These are phyloP conservation scores for Hygrocybe punicea DNA, from an alignment of 768 basidiomycete species.

Conservation along the genomic window DNA sequence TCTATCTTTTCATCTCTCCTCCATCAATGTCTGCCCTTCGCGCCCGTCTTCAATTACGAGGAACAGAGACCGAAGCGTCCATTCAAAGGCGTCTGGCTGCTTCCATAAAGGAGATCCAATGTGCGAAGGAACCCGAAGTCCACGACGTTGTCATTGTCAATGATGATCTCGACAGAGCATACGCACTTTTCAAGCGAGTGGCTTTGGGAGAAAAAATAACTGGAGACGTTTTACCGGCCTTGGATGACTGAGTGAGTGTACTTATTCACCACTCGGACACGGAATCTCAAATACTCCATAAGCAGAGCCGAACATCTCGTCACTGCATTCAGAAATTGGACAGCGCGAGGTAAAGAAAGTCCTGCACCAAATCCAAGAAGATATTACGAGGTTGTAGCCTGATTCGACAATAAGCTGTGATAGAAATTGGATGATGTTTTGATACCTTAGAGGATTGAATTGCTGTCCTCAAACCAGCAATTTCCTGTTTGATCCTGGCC, in stretches of 20 bases:
- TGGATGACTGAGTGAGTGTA: slow-evolving; percentile 45
- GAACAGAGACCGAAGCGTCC: slow-evolving; percentile 76
- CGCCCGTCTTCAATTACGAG: slow-evolving; percentile 68
- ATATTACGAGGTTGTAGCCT: slow-evolving; percentile 86
- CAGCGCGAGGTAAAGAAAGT: background rate
- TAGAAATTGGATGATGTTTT: slow-evolving; percentile 1
- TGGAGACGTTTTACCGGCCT: slow-evolving; percentile 63
- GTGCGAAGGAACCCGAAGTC: slow-evolving; percentile 67
- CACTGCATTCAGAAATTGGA: slow-evolving; percentile 42
- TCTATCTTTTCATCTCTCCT: slow-evolving; percentile 91
- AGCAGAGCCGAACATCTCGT: slow-evolving; percentile 83
- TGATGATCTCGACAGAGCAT: slow-evolving; percentile 82
- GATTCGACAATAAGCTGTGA: background rate
- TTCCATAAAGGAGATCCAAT: slow-evolving; percentile 77
- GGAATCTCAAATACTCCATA: slow-evolving; percentile 84
- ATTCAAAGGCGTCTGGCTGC: slow-evolving; percentile 73
- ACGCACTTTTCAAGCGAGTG: slow-evolving; percentile 68
- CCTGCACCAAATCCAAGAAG: slow-evolving; percentile 79
- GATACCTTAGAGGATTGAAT: slow-evolving; percentile 86
- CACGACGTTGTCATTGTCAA: slow-evolving; percentile 89
- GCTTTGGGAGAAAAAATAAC: slow-evolving; percentile 64
- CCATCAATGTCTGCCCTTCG: slow-evolving; percentile 73
- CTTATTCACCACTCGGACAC: slow-evolving; percentile 39
- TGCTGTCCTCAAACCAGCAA: slow-evolving; percentile 76
- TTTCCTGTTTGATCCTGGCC: slow-evolving; percentile 96